These are phyloP conservation scores for Phyllosticta citrichinensis DNA, from an alignment of 2,329 filamentous ascomycete genomes.

Conservation along the genomic window DNA sequence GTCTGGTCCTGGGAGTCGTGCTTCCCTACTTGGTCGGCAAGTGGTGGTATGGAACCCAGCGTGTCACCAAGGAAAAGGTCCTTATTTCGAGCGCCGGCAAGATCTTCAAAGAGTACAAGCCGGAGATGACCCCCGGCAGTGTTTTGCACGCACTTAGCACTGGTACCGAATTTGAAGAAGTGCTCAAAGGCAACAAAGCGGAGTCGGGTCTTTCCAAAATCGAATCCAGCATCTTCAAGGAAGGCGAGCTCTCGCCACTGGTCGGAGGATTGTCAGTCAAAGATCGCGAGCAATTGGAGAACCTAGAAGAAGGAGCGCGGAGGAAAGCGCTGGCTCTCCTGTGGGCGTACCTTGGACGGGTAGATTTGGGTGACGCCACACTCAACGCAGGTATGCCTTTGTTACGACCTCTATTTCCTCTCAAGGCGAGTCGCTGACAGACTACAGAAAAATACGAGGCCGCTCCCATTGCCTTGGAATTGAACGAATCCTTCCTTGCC, in stretches of 20 bases:
- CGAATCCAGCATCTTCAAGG: conserved; percentile 66
- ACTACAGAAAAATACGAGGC: conserved; percentile 74
- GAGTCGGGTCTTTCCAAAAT: conserved; percentile 74
- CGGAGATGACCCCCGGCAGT: conserved; percentile 68
- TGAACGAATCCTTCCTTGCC: conserved; percentile 78
- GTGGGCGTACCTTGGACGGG: conserved; percentile 88
- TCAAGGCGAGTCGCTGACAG: conserved; percentile 13
- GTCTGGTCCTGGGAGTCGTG: conserved; percentile 74
- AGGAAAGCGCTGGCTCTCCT: conserved; percentile 82
- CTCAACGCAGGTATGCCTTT: conserved; percentile 52
- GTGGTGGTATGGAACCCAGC: conserved; percentile 98
- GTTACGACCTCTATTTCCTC: neutral
- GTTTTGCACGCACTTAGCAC: conserved; percentile 73
- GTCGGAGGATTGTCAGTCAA: conserved; percentile 56
- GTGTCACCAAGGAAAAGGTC: conserved; percentile 85
- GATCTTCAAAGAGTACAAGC: conserved; percentile 86
- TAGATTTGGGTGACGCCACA: conserved; percentile 68
- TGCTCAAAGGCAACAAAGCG: conserved; percentile 66
- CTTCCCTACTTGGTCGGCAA: conserved; percentile 88
- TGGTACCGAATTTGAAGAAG: conserved; percentile 73
- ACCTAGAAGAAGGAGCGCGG: conserved; percentile 68
- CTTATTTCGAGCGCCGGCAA: conserved; percentile 89
- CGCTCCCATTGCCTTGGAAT: conserved; percentile 71
- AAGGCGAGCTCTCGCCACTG: conserved; percentile 41
- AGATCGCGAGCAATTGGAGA: conserved; percentile 66